Evolutionary conservation across 2,329 filamentous ascomycete species (phyloP).

Genomic region (Cercospora sp.): DNA sequence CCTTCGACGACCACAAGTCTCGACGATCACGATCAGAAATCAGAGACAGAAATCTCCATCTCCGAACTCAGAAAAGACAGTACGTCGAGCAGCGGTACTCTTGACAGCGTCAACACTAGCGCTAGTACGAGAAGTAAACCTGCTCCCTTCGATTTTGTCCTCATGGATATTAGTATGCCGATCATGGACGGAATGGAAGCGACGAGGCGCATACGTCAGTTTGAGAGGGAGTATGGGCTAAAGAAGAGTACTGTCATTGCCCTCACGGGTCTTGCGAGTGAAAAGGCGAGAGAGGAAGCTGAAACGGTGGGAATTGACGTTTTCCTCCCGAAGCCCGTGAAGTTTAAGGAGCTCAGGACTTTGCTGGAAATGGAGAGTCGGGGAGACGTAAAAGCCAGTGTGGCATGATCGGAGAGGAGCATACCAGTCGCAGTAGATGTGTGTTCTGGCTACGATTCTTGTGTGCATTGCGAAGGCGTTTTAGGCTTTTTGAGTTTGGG

Average conservation of each 20-base stretch:
- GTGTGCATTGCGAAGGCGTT: background rate
- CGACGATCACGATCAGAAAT: background rate
- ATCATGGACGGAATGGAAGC: conserved; percentile 40
- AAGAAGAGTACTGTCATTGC: conserved; percentile 30
- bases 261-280: conserved; percentile 35
- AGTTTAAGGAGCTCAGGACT: conserved; percentile 31
- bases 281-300: conserved; percentile 33
- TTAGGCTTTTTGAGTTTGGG: background rate
- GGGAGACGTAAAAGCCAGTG: conserved; percentile 8
- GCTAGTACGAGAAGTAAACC: conserved; percentile 6
- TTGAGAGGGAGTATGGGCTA: conserved; percentile 29
- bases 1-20: background rate
- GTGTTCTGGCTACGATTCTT: too few relatives aligned
- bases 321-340: conserved; percentile 39
- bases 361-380: conserved; percentile 20
- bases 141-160: conserved; percentile 40
- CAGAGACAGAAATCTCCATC: background rate
- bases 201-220: conserved; percentile 34
- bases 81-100: conserved; percentile 1
- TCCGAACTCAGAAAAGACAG: conserved; percentile 4
- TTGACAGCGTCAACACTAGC: background rate
- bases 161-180: conserved; percentile 51
- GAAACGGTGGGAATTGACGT: conserved; percentile 34
- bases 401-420: background rate
- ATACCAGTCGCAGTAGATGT: too few relatives aligned